phyloP scores from a whole-genome alignment of 495 filamentous ascomycete genomes.

The Aspergillus indologenus region DNA sequence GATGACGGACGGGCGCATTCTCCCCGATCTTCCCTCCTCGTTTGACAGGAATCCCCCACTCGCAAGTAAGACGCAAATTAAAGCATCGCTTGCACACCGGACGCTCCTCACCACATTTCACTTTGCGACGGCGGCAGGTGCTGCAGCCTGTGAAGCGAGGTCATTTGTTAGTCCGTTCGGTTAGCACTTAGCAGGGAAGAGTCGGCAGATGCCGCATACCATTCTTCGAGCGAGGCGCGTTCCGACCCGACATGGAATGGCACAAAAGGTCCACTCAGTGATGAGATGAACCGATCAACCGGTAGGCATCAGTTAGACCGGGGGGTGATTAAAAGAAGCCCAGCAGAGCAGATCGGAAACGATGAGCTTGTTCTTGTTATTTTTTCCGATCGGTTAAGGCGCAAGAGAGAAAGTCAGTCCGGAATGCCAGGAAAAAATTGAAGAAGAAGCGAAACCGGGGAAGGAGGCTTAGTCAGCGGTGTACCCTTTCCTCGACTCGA shows the following conservation, averaged over 20 bases:
- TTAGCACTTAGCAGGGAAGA: conserved; percentile 8
- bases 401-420: not conserved
- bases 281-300: conserved; percentile 8
- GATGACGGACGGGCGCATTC: conserved; percentile 28
- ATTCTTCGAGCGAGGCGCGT: conserved; percentile 48
- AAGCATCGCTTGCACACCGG: conserved; percentile 48
- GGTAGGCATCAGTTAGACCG: conserved; percentile 17
- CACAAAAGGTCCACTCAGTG: conserved; percentile 21
- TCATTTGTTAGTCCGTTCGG: not conserved
- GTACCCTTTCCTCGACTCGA: not conserved
- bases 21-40: conserved; percentile 19
- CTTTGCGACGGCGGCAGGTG: conserved; percentile 54
- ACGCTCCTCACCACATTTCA: conserved; percentile 54
- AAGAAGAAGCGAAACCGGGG: not conserved
- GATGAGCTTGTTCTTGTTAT: not conserved
- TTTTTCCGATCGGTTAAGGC: not conserved
- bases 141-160: conserved; percentile 36
- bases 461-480: not conserved
- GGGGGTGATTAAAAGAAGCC: not conserved
- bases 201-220: conserved; percentile 21
- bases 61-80: conserved; percentile 31
- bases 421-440: not conserved
- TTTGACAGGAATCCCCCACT: conserved; percentile 40
- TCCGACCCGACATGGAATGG: conserved; percentile 39
- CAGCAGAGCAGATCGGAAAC: not conserved